Evolutionary conservation across 805 yeast genomes (phyloP), one percentile per base, ranked within the genome.

Genomic region (Kockiozyma suomiensis): DNA sequence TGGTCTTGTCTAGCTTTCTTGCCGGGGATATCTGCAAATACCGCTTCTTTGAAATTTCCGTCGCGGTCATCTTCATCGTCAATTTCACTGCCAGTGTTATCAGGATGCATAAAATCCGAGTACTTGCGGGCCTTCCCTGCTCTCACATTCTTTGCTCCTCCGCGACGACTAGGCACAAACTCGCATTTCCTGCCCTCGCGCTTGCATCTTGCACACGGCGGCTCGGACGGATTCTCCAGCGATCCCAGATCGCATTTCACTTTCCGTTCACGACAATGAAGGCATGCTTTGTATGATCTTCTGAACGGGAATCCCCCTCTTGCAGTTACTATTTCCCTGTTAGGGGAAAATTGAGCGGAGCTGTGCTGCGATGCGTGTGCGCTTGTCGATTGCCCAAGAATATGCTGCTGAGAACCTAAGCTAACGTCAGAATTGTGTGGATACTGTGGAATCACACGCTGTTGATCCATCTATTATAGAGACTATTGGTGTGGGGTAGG

Each of bases 161-260:
- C 86, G 62, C 88, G 76, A 46, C 82, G 75, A 47, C 81, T 77
- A 30, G 82, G 84, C n/a, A 81, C 80, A 64, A 88, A 84, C 15
- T 86, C 85, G 74, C 98, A 92, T 66, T 86, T 90, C 66, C 82
- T 83, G 15, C 96, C 78, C 70, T 92, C 97, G 46, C 97, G 79
- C 61, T 81, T 79, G 69, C 98, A 92, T 51, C 97, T 76, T 1
- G 83, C 85, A 78, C 98, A 92, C 2, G 96, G 94, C 2, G 96
- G 94, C 3, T 83, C 84, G 47, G 79, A 78, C 0, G 96, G 96
- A 61, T 80, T 80, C 51, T 84, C 86, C 6, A 85, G 82, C 8
- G 85, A 83, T 1, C 96, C 97, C 66, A 92, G 75, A 70, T 90
- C 96, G 76, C 98, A 92, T 69, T 85, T 85, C 45, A 90, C 89